Base-by-base conservation (phyloP, 1,284 basidiomycete genomes). In the Trichosporon faecale region DNA sequence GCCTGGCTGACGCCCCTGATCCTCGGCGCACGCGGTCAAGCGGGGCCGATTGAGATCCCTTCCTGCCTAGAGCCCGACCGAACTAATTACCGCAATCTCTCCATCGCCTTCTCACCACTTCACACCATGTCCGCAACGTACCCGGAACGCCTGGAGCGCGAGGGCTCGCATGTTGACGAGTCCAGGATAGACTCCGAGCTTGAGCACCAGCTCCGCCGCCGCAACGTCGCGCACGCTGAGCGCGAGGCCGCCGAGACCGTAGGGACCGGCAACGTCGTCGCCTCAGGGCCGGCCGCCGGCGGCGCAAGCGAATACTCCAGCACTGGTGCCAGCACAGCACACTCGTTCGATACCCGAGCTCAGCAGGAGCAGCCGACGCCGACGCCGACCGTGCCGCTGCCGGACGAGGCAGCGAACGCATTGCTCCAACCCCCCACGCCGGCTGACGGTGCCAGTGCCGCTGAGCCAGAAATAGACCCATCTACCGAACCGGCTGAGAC, bases 211-310 rank as follows among this genome's bases (percentile, higher is more conserved):
- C 57, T 61, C 57, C 57, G 57, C 57, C 57, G 27, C 18, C 57
- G 57, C 57, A 61, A 61, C 57, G 57, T 61, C 18, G 57, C 57
- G 3, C 57, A 61, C 27, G 57, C 57, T 3, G 71, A 69, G 66
- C 63, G 61, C 31, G 29, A 25, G 1, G 68, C 67, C 3, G 68
- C 67, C 33, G 55, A 16, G 21, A 46, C 63, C 27, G 27, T 69
- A 60, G 18, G 33, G 49, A 52, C n/a, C 11, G 29, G 27, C 23
- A 64, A 23, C 64, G n/a, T 55, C 23, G 44, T 21, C 44, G 40
- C 6, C 29, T 12, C 40, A 61, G 66, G 44, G 46, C 23, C 52
- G 33, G 66, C 52, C 11, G 52, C 57, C 57, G 57, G 57, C n/a
- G n/a, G n/a, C n/a, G n/a, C n/a, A n/a, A n/a, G n/a, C 57, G 31